phyloP scores from a whole-genome alignment of 2,329 filamentous ascomycete species.

The Neofusicoccum laricinum region DNA sequence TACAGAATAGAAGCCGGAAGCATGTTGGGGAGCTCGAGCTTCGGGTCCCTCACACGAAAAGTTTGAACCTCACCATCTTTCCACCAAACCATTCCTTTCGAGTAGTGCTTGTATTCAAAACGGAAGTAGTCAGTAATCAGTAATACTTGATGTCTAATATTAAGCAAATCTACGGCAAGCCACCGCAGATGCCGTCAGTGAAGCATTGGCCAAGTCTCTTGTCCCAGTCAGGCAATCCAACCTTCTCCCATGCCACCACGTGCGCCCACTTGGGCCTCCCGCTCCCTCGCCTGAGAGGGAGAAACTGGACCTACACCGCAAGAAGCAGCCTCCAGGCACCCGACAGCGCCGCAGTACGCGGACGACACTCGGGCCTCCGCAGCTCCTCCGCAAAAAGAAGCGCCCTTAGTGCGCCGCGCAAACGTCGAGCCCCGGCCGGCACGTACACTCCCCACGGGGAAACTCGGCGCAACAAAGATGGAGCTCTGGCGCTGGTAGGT shows the following conservation, averaged over 20 bases:
- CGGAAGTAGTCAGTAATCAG: neutral
- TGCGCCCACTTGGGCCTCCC: neutral
- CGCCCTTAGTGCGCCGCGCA: neutral
- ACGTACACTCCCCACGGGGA: neutral
- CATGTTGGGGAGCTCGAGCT: neutral
- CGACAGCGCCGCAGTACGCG: neutral
- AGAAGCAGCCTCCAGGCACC: neutral
- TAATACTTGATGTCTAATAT: neutral
- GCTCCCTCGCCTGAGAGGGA: no score
- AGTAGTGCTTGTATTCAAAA: neutral
- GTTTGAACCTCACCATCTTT: neutral
- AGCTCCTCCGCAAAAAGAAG: neutral
- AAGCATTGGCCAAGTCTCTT: neutral
- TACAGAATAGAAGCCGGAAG: no score
- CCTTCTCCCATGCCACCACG: neutral
- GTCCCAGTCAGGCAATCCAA: neutral
- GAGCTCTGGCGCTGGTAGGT: no score
- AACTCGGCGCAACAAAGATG: neutral
- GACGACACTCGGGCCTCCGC: conserved; percentile 2
- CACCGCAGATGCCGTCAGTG: neutral
- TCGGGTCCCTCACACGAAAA: no score
- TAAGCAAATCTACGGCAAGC: neutral
- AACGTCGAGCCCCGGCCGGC: neutral
- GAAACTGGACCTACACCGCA: neutral
- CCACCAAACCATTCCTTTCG: neutral